A percentile compares a stretch with the other conserved stretches of the same genome.
These are phyloP conservation scores for Acacia melanoxylon DNA, from an alignment of 306 rosid genomes.

Conservation along the genomic window DNA sequence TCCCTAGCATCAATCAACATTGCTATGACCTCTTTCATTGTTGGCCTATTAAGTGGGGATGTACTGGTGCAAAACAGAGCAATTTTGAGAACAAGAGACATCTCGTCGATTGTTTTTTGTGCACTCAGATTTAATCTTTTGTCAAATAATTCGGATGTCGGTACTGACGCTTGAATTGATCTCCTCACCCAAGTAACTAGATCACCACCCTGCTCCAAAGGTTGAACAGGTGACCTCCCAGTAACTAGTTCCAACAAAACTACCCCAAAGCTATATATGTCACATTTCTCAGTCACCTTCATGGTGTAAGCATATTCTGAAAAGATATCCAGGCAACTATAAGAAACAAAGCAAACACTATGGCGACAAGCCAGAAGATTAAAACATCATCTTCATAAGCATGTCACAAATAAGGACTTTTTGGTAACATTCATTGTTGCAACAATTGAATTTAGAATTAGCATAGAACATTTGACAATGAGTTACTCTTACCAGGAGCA, in stretches of 20 bases:
- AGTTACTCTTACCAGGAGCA: constrained; percentile 65
- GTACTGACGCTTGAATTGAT: constrained; percentile 42
- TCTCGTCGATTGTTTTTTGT: constrained; percentile 55
- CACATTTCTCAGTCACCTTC: constrained; percentile 84
- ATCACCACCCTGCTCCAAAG: constrained; percentile 79
- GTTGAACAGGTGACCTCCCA: constrained; percentile 76
- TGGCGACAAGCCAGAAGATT: not conserved
- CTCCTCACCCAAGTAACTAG: constrained; percentile 71
- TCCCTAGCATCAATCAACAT: constrained; percentile 75
- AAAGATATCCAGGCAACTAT: constrained; percentile 32
- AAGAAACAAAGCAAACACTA: not conserved
- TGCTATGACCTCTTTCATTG: constrained; percentile 81
- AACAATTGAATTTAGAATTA: not conserved
- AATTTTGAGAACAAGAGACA: constrained; percentile 74
- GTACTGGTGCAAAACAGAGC: constrained; percentile 75
- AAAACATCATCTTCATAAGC: constrained; percentile 7
- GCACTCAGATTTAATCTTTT: constrained; percentile 52
- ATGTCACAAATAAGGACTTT: not conserved
- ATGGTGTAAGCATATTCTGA: constrained; percentile 84
- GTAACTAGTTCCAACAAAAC: constrained; percentile 73
- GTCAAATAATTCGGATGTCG: constrained; percentile 57
- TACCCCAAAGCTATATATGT: constrained; percentile 82
- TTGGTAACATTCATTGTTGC: not conserved
- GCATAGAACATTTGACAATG: not conserved
- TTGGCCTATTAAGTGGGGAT: constrained; percentile 76